Base-by-base conservation (phyloP, 83 land plant genomes). In the Diphasiastrum complanatum region DNA sequence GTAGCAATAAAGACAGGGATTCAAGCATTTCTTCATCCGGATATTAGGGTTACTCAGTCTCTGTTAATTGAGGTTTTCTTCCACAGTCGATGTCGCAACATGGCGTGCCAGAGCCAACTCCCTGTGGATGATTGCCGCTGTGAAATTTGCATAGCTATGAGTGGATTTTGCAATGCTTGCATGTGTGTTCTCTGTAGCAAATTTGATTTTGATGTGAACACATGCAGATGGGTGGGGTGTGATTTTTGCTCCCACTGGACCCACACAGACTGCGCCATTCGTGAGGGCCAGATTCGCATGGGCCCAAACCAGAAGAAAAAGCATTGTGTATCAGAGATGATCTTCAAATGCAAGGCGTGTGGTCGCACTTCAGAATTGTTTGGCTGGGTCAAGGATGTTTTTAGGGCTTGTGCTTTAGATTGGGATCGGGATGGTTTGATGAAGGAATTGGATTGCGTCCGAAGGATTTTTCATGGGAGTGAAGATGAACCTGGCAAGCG, bases 331-430 rank as follows among this genome's bases (percentile, higher is more conserved):
- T 14, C 34, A 8, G 59, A 55, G 59, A 32, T 55, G 59, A 55
- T 55, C 0, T 55, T 55, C 34, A 55, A 19, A 35, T 55, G 59
- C 59, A 24, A 35, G 34, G 59, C 59, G 14, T 55, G 59, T 30
- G 59, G 59, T 27, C 18, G 59, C 16, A 27, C 59, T 11, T 55
- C 59, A 27, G 59, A 55, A 35, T 35, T 55, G 18, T 11, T 55
- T 6, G 59, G 59, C 34, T 55, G 59, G 59, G 59, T 27, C 11
- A 55, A 27, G 59, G 59, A 55, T 55, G 59, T 55, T 12, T 55
- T 55, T 30, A 24, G 34, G 19, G 30, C 59, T 16, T 55, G 59
- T 55, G 34, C 59, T 11, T 25, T 35, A 6, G 59, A 55, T 0
- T 55, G 59, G 59, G 59, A 55, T 30, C 8, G 10, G 18, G 31